Evolutionary conservation across 257 asterid species (phyloP), one percentile per base, ranked within the genome.

Genomic region (Nicotiana otophora): DNA sequence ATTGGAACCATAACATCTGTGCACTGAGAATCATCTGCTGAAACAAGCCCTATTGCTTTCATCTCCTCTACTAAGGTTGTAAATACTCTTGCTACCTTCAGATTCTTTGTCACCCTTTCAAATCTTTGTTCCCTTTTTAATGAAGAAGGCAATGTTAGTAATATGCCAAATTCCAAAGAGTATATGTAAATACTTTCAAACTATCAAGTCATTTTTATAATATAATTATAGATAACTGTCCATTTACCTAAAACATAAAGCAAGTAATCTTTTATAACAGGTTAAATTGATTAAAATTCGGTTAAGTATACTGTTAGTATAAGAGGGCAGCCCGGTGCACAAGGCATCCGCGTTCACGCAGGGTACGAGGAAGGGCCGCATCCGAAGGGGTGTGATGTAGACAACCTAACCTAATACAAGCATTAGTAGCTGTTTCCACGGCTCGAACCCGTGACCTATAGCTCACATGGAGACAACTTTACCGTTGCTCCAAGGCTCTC

Each of bases 91-190:
- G 85, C 85, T 16, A 83, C 85, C 78, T 83, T 94, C 82, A 96
- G 91, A 86, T 94, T 93, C 95, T 92, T 96, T 1, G 98, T 94
- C 77, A 96, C 97, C 88, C 98, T 92, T 85, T 96, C 91, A 75
- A 96, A 89, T 85, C 98, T 91, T 90, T 96, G 98, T 55, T 94
- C 98, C 87, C 99, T 96, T 81, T 16, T 51, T 53, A 23, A 42
- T 11, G 10, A 72, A 48, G 26, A 60, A 57, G 63, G 11, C n/a
- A n/a, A n/a, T 70, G 17, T 70, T 42, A 72, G 60, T 72, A 70
- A 55, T 55, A 15, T 55, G 19, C 20, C 10, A 66, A 80, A 34
- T 85, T 63, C n/a, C n/a, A 58, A 60, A 16, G 30, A 63, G 9
- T 36, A 34, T 34, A 34, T 0, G 39, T 34, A 34, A 4, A 34